These are phyloP conservation scores for Metarhizium anisopliae DNA, from an alignment of 2,329 filamentous ascomycete genomes.

Conservation along the genomic window DNA sequence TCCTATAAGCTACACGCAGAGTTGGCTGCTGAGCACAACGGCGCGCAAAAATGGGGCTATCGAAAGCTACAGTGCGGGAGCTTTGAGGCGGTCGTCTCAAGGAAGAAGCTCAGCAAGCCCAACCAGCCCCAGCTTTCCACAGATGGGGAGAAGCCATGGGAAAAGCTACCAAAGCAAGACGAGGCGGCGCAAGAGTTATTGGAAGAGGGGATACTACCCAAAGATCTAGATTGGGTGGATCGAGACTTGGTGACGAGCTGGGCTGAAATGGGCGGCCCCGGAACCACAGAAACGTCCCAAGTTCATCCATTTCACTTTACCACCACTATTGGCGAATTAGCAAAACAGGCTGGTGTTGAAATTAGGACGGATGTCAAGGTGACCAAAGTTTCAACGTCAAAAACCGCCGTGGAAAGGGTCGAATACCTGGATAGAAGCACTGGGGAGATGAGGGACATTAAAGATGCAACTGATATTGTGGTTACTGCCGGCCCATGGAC, in stretches of 20 bases:
- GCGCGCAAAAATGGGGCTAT: slow-evolving; percentile 78
- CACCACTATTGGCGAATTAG: slow-evolving; percentile 69
- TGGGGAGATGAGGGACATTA: slow-evolving; percentile 25
- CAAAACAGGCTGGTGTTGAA: slow-evolving; percentile 58
- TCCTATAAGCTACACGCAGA: slow-evolving; percentile 78
- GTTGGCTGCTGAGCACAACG: slow-evolving; percentile 75
- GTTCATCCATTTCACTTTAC: slow-evolving; percentile 93
- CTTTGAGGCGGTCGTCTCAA: slow-evolving; percentile 31
- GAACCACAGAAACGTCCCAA: slow-evolving; percentile 73
- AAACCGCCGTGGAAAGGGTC: slow-evolving; percentile 49
- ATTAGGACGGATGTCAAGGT: slow-evolving; percentile 60
- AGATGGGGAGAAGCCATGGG: slow-evolving; percentile 38
- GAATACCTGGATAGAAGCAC: slow-evolving; percentile 45
- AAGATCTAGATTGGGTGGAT: slow-evolving; percentile 79
- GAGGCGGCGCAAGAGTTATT: slow-evolving; percentile 36
- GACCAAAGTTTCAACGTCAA: slow-evolving; percentile 51
- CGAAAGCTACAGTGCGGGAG: slow-evolving; percentile 66
- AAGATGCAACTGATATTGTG: slow-evolving; percentile 43
- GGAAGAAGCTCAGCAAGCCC: slow-evolving; percentile 22
- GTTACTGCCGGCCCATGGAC: slow-evolving; percentile 57
- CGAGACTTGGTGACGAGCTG: slow-evolving; percentile 58
- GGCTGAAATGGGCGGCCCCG: slow-evolving; percentile 66
- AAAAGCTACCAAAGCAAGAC: slow-evolving; percentile 54
- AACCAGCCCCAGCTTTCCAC: slow-evolving; percentile 17
- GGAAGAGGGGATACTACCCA: slow-evolving; percentile 55